These are phyloP conservation scores for Fraxinus albicans DNA, from an alignment of 305 asterid species.

Conservation along the genomic window DNA sequence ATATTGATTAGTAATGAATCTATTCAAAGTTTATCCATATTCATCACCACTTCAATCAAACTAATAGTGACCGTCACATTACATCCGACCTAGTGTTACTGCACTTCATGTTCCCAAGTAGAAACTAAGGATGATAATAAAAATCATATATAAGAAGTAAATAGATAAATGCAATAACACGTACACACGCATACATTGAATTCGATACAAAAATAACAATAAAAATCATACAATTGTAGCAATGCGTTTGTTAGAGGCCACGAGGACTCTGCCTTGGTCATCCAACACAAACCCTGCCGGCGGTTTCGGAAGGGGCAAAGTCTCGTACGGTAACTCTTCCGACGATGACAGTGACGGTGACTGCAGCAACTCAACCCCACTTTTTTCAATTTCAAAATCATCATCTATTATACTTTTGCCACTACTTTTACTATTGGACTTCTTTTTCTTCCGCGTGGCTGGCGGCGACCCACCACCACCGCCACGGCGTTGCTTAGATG, in stretches of 20 bases:
- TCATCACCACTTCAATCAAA: not conserved
- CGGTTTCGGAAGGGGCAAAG: constrained; percentile 82
- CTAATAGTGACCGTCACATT: not conserved
- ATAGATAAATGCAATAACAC: not conserved
- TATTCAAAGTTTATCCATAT: not conserved
- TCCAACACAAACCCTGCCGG: constrained; percentile 94
- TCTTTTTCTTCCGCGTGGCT: constrained; percentile 53
- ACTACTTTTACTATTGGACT: constrained; percentile 25
- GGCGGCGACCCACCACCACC: constrained; percentile 24
- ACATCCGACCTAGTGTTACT: not conserved
- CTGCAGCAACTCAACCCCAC: constrained; percentile 32
- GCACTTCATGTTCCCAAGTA: not conserved
- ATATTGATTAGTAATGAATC: not conserved
- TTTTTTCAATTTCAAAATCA: constrained; percentile 55
- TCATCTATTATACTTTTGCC: constrained; percentile 30
- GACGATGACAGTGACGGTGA: constrained; percentile 25
- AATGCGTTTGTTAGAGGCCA: constrained; percentile 82
- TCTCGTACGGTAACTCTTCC: constrained; percentile 37
- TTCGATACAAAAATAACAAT: not conserved
- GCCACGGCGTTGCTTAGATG: constrained; percentile 50
- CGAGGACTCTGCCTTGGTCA: constrained; percentile 78
- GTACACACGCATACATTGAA: not conserved
- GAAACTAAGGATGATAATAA: not conserved
- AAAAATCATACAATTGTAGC: constrained; percentile 71
- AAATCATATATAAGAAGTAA: not conserved